Conservation (phyloP, 805 yeast species). For the Myxozyma geophila region DNA sequence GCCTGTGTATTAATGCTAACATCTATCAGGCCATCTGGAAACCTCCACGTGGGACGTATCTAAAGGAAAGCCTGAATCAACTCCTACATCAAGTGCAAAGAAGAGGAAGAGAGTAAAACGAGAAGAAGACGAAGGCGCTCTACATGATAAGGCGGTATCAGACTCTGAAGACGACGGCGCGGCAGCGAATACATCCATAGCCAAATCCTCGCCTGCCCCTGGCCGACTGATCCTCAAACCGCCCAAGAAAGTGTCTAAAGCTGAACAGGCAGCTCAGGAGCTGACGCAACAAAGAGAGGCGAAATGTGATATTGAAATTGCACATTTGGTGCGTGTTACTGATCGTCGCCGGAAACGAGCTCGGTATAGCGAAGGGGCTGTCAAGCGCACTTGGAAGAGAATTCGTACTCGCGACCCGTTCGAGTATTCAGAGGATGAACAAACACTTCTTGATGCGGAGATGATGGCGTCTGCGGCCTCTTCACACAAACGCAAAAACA, state of each 20-base stretch:
- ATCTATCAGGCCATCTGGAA: conserved; percentile 17
- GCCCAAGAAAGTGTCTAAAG: conserved; percentile 11
- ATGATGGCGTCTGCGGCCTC: conserved; percentile 37
- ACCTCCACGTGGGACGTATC: not conserved
- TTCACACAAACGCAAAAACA: conserved; percentile 32
- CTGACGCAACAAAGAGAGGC: conserved; percentile 20
- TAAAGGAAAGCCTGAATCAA: conserved; percentile 5
- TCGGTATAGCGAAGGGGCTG: conserved; percentile 38
- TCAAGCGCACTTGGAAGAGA: conserved; percentile 41
- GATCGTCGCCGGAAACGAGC: conserved; percentile 37
- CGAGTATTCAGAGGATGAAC: conserved; percentile 46
- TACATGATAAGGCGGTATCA: not conserved
- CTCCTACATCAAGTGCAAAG: conserved; percentile 2
- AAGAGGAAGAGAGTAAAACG: conserved; percentile 12
- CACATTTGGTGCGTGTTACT: conserved; percentile 35
- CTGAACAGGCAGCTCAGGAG: conserved; percentile 31
- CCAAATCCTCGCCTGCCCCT: conserved; percentile 5
- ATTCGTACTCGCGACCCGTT: conserved; percentile 45
- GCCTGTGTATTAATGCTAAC: not conserved
- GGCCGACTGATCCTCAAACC: conserved; percentile 16
- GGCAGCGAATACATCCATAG: not conserved
- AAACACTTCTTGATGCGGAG: conserved; percentile 29
- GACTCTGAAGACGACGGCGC: conserved; percentile 23
- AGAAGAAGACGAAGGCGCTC: conserved; percentile 6
- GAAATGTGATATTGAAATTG: conserved; percentile 38